Conservation (phyloP, 2,329 filamentous ascomycete species). For the Cordyceps javanica region DNA sequence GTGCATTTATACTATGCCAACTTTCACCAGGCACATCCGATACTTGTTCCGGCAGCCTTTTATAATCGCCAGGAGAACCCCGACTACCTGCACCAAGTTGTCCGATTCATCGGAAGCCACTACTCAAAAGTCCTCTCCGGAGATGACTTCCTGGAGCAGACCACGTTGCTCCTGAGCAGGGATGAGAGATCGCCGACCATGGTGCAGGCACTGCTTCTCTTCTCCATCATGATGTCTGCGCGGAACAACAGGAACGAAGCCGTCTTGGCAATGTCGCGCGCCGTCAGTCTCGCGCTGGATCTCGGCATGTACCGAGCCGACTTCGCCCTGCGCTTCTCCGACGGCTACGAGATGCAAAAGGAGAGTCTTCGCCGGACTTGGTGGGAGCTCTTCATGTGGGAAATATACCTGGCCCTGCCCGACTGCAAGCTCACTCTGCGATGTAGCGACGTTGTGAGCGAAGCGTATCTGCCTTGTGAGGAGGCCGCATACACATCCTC, state of each 20-base stretch:
- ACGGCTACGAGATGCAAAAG: neutral
- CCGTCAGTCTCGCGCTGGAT: neutral
- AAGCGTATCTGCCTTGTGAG: neutral
- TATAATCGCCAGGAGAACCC: neutral
- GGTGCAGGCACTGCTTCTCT: constrained; percentile 1
- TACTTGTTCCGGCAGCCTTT: neutral
- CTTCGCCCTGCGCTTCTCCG: neutral
- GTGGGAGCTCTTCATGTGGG: constrained; percentile 2
- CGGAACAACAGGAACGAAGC: neutral
- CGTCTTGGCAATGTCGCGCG: neutral
- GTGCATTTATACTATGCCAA: neutral
- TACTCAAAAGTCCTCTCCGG: neutral
- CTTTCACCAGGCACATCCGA: neutral
- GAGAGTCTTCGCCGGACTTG: neutral
- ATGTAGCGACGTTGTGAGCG: neutral
- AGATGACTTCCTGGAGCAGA: neutral
- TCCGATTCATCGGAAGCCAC: constrained; percentile 2
- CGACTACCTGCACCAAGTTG: neutral
- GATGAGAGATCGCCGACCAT: neutral
- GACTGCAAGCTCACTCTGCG: neutral
- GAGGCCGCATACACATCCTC: neutral
- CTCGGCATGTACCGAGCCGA: neutral
- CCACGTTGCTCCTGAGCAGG: neutral
- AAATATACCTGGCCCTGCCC: neutral
- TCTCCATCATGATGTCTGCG: neutral